Base-by-base conservation (phyloP, 2,329 filamentous ascomycete genomes). In the Dothistroma septosporum region DNA sequence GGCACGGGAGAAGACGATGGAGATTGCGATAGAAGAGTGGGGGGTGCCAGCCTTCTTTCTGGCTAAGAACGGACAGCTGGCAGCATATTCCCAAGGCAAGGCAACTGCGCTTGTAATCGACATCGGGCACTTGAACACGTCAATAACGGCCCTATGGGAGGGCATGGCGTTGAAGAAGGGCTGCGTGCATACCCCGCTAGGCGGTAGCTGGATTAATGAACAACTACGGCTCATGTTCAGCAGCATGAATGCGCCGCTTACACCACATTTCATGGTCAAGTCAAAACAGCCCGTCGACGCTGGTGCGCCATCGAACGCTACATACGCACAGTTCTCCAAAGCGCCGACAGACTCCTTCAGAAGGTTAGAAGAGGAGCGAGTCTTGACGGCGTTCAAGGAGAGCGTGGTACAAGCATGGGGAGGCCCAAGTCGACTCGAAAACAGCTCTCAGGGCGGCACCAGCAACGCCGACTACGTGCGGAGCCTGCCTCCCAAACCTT, bases 21-120 rank as follows among this genome's bases (percentile, higher is more conserved):
- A 99, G 79, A 87, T 97, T 64, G 92, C 91, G 61, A 97, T 99
- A 88, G 94, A 99, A 81, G 90, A 87, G 72, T 99, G 94, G 92
- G 92, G 91, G 31, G 89, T 89, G 59, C 94, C 94, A 19, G 94
- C 94, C 5, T 97, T 97, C 76, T 99, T 93, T 83, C 81, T 97
- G 63, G 91, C 91, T 64, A 87, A 91, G 72, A 95, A 87, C 57
- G 92, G 93, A 28, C 92, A 97, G 48, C 84, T 97, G 73, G 87
- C 93, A 58, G 90, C 92, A 62, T 97, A 97, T 73, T 92, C 92
- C 19, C 89, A 91, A 16, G 94, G 94, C 65, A 97, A 97, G 77
- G 88, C 93, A 0, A 95, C 91, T 4, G 93, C 92, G 7, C 84
- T 99, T 48, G 92, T 99, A 48, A 83, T 99, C 65, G 94, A 97